Conservation (phyloP, 192 early-diverging fungal genomes). For the Linnemannia elongata region DNA sequence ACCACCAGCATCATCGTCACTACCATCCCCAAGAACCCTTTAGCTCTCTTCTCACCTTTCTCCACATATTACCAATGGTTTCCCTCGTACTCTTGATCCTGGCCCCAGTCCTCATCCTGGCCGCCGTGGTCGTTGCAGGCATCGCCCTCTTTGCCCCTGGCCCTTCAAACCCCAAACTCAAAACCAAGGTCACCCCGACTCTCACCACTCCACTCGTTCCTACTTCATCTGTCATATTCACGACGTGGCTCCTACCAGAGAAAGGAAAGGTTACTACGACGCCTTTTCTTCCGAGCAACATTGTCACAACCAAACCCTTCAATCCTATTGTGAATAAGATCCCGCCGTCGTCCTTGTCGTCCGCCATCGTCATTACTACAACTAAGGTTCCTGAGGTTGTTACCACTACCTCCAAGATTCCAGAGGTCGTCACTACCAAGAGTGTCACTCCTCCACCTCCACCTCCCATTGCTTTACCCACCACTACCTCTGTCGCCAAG, state of each 20-base stretch:
- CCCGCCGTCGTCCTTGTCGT: neutral
- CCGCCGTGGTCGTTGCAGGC: neutral
- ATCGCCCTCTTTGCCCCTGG: neutral
- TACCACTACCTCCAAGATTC: neutral
- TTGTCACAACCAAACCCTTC: neutral
- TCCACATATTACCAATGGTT: neutral
- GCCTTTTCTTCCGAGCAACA: neutral
- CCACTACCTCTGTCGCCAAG: too few species aligned
- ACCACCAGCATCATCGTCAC: too few species aligned
- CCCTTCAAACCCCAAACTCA: neutral
- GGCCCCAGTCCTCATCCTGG: neutral
- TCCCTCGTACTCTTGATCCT: conserved; percentile 1
- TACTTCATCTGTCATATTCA: neutral
- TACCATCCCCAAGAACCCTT: too few species aligned
- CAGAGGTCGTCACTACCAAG: neutral
- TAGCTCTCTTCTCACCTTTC: neutral
- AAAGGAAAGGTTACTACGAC: neutral
- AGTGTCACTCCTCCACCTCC: too few species aligned
- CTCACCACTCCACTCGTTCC: neutral
- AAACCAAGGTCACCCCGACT: neutral
- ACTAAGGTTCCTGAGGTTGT: neutral
- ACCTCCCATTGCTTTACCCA: too few species aligned
- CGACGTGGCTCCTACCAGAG: neutral
- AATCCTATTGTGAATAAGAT: neutral
- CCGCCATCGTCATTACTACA: neutral